These are phyloP conservation scores for Amanita exitialis DNA, from an alignment of 768 basidiomycete genomes.

Conservation along the genomic window DNA sequence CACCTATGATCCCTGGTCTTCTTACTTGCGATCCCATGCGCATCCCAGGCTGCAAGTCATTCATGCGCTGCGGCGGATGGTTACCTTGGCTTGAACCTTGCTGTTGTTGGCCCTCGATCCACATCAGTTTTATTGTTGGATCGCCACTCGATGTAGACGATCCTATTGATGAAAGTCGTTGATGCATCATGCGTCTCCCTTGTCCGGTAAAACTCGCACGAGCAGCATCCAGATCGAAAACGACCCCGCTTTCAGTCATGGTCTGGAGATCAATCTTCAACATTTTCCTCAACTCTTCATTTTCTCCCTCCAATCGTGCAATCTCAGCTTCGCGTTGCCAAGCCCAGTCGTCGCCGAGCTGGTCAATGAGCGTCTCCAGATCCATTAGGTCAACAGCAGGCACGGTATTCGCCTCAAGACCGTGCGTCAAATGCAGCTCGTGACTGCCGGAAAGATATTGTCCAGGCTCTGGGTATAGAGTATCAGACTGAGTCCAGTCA, in stretches of 20 bases:
- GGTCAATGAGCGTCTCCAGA: slow-evolving; percentile 28
- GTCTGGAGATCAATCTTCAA: slow-evolving; percentile 62
- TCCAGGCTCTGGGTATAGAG: not conserved
- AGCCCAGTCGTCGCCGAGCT: slow-evolving; percentile 67
- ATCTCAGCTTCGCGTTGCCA: slow-evolving; percentile 86
- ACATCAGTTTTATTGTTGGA: slow-evolving; percentile 15
- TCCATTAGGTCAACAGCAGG: slow-evolving; percentile 26
- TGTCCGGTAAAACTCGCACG: slow-evolving; percentile 19
- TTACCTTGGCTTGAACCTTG: slow-evolving; percentile 16
- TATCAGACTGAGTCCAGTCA: slow-evolving; percentile 28
- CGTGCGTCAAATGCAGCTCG: slow-evolving; percentile 20
- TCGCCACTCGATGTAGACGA: slow-evolving; percentile 10
- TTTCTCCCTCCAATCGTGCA: slow-evolving; percentile 71
- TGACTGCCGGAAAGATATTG: not conserved
- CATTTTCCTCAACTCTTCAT: slow-evolving; percentile 62
- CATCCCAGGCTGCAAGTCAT: slow-evolving; percentile 43
- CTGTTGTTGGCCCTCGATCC: slow-evolving; percentile 24
- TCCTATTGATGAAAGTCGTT: slow-evolving; percentile 7
- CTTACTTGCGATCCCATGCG: slow-evolving; percentile 42
- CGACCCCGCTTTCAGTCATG: slow-evolving; percentile 42
- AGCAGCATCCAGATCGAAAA: slow-evolving; percentile 37
- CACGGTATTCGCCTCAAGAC: slow-evolving; percentile 18
- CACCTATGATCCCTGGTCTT: slow-evolving; percentile 51
- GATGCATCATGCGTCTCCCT: slow-evolving; percentile 14
- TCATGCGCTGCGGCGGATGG: slow-evolving; percentile 30